These are phyloP conservation scores for Xylaria hypoxylon DNA, from an alignment of 2,329 filamentous ascomycete genomes.

Conservation along the genomic window DNA sequence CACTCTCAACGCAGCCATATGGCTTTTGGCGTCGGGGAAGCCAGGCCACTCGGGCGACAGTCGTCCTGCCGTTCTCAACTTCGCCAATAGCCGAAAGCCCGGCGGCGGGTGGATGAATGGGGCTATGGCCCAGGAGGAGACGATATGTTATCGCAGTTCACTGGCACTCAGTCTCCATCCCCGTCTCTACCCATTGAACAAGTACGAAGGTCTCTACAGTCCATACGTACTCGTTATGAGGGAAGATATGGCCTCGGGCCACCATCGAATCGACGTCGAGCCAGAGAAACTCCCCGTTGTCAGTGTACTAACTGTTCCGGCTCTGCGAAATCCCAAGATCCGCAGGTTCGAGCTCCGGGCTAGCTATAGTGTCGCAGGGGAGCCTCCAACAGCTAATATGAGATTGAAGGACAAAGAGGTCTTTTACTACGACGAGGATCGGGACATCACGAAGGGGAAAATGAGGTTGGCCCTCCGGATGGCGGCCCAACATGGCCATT, in stretches of 20 bases:
- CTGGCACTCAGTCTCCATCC: neutral
- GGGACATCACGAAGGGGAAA: conserved; percentile 2
- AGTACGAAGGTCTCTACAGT: neutral
- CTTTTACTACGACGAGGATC: conserved; percentile 3
- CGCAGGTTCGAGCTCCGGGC: neutral
- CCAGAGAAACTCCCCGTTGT: conserved; percentile 5
- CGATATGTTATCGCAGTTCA: conserved; percentile 2
- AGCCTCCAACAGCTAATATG: neutral
- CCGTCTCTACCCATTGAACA: neutral
- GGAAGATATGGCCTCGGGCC: neutral
- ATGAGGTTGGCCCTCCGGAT: conserved; percentile 5
- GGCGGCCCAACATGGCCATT: neutral
- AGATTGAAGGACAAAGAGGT: neutral
- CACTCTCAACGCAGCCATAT: conserved; percentile 5
- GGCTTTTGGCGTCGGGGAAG: neutral
- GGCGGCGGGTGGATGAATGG: conserved; percentile 8
- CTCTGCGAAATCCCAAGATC: neutral
- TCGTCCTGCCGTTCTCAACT: conserved; percentile 9
- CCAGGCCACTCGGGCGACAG: neutral
- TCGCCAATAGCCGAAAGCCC: neutral
- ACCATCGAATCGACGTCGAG: neutral
- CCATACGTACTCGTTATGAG: neutral
- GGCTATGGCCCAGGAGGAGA: conserved; percentile 1
- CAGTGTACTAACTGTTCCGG: neutral
- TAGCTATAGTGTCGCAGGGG: neutral